Evolutionary conservation across 148 eudicot species (phyloP).

Genomic region (Heliosperma pusillum): DNA sequence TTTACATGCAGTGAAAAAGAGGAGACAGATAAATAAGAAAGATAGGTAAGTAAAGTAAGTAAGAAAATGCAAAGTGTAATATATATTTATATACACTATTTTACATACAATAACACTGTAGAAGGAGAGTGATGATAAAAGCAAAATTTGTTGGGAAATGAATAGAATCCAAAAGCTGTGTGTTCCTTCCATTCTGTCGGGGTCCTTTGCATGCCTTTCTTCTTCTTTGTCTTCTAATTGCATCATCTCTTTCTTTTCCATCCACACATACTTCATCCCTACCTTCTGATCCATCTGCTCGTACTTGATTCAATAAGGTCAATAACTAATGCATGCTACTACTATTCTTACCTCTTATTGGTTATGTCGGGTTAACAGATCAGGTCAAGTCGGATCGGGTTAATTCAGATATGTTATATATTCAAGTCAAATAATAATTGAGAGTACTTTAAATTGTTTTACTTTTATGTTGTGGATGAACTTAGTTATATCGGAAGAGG

Average conservation of each 20-base stretch:
- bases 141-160: constrained; percentile 59
- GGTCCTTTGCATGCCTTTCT: constrained; percentile 28
- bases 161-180: constrained; percentile 53
- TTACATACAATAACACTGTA: too few relatives aligned
- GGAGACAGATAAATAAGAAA: not conserved
- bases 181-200: constrained; percentile 70
- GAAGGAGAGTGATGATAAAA: constrained; percentile 18
- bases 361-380: not conserved
- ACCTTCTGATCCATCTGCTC: too few relatives aligned
- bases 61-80: not conserved
- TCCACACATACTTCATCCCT: constrained; percentile 3
- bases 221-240: constrained; percentile 16
- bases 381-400: too few relatives aligned
- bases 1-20: not conserved
- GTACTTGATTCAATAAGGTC: not conserved
- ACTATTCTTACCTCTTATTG: not conserved
- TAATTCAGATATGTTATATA: too few relatives aligned
- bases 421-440: not conserved
- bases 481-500: too few relatives aligned
- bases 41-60: not conserved
- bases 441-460: too few relatives aligned
- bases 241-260: not conserved
- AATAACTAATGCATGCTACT: not conserved
- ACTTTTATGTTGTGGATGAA: too few relatives aligned
- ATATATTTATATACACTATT: too few relatives aligned